These are phyloP conservation scores for Centella asiatica DNA, from an alignment of 129 eudicot species.

Conservation along the genomic window DNA sequence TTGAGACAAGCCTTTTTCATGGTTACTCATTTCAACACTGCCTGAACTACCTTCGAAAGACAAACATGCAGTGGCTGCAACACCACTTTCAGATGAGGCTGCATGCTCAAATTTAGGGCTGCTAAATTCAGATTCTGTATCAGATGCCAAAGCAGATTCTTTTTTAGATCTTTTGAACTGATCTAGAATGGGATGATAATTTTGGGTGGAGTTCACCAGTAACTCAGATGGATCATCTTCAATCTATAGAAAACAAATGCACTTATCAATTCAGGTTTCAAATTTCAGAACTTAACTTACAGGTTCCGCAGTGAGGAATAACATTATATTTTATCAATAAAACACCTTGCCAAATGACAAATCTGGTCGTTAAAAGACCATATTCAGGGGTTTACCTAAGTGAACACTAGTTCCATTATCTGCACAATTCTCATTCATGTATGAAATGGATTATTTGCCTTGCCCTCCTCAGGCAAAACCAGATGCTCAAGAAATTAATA, in stretches of 20 bases:
- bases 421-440: not conserved
- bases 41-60: constrained; percentile 15
- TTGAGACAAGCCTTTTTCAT: constrained; percentile 24
- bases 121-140: constrained; percentile 10
- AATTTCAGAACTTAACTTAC: not conserved
- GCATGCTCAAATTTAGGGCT: constrained; percentile 22
- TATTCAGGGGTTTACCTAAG: not conserved
- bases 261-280: not conserved
- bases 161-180: constrained; percentile 19
- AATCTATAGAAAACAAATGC: constrained; percentile 26
- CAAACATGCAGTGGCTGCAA: constrained; percentile 11
- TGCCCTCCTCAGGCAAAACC: not conserved
- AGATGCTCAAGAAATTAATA: not conserved
- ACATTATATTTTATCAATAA: not conserved
- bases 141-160: constrained; percentile 15
- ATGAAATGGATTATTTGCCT: not conserved
- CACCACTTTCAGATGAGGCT: constrained; percentile 24
- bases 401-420: not conserved
- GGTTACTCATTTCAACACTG: constrained; percentile 15
- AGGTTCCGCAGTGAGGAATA: not conserved
- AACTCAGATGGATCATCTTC: constrained; percentile 42
- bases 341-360: not conserved
- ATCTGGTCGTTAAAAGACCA: not conserved
- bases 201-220: constrained; percentile 28
- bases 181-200: not conserved